A percentile compares a stretch with the other conserved stretches of the same genome.
Evolutionary conservation across 2,329 filamentous ascomycete species (phyloP).

Genomic region (Tolypocladium cylindrosporum): DNA sequence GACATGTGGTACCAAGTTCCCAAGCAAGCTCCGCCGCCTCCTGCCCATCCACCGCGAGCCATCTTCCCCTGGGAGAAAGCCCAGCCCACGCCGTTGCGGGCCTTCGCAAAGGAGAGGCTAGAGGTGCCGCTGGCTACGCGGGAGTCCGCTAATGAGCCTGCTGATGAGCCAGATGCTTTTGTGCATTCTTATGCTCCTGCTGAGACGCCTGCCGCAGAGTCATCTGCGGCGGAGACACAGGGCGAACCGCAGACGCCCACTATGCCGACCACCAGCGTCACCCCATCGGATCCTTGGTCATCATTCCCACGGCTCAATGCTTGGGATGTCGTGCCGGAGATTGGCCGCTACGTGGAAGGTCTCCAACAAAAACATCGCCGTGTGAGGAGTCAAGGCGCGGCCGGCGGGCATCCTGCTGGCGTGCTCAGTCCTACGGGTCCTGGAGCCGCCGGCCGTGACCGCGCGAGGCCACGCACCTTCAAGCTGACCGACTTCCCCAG

Average conservation of each 20-base stretch:
- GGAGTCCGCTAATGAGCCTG: slow-evolving; percentile 3
- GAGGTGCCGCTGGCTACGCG: slow-evolving; percentile 3
- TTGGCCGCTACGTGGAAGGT: slow-evolving; percentile 75
- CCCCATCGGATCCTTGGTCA: slow-evolving; percentile 55
- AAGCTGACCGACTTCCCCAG: slow-evolving; percentile 82
- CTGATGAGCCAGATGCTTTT: slow-evolving; percentile 13
- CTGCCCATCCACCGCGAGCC: slow-evolving; percentile 46
- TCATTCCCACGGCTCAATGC: slow-evolving; percentile 71
- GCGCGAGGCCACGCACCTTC: slow-evolving; percentile 31
- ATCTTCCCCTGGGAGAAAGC: slow-evolving; percentile 89
- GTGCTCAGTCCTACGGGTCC: background rate
- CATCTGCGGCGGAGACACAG: slow-evolving; percentile 14
- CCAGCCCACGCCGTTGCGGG: slow-evolving; percentile 51
- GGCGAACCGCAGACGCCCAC: slow-evolving; percentile 36
- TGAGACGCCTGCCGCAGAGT: slow-evolving; percentile 25
- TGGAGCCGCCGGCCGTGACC: background rate
- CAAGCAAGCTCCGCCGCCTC: slow-evolving; percentile 44
- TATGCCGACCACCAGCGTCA: slow-evolving; percentile 36
- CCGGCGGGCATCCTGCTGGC: slow-evolving; percentile 2
- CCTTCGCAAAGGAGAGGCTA: slow-evolving; percentile 35
- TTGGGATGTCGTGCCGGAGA: slow-evolving; percentile 87
- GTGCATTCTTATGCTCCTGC: slow-evolving; percentile 13
- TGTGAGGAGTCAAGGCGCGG: slow-evolving; percentile 18
- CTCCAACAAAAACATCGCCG: slow-evolving; percentile 50
- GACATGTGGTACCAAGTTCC: slow-evolving; percentile 87